Conservation (phyloP, 2,329 filamentous ascomycete genomes). For the Fusarium sp. region DNA sequence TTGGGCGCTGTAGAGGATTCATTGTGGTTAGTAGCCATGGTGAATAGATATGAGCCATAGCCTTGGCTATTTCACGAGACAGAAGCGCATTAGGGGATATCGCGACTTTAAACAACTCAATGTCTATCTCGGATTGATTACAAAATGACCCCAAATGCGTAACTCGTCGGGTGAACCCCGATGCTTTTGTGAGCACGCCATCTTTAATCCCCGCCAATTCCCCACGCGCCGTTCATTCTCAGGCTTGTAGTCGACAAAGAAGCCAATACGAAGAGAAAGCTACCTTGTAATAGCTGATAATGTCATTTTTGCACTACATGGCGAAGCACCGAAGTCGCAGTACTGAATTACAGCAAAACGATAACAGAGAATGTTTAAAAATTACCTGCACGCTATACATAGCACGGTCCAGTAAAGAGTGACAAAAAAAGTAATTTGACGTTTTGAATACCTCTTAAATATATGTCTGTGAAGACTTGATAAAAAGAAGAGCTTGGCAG, state of each 20-base stretch:
- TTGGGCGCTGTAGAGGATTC: conserved; percentile 16
- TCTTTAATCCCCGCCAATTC: conserved; percentile 25
- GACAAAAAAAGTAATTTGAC: not conserved
- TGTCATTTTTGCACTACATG: not conserved
- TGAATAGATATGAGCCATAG: no score
- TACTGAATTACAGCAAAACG: no score
- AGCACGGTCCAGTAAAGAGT: not conserved
- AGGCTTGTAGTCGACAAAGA: no score
- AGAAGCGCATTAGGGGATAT: not conserved
- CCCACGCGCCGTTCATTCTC: not conserved
- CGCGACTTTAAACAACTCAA: not conserved
- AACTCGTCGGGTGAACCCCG: conserved; percentile 1
- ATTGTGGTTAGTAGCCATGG: no score
- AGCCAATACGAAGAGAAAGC: not conserved
- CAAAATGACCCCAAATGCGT: conserved; percentile 5
- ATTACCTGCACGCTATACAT: not conserved
- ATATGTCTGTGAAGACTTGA: no score
- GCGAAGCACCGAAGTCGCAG: conserved; percentile 1
- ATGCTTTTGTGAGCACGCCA: conserved; percentile 20
- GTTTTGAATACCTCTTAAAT: no score
- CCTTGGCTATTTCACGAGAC: no score
- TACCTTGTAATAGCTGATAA: not conserved
- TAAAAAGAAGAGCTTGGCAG: no score
- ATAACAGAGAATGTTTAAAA: no score
- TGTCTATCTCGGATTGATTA: not conserved